Evolutionary conservation across 306 rosid genomes (phyloP).

Genomic region (Amphicarpaea edgeworthii): DNA sequence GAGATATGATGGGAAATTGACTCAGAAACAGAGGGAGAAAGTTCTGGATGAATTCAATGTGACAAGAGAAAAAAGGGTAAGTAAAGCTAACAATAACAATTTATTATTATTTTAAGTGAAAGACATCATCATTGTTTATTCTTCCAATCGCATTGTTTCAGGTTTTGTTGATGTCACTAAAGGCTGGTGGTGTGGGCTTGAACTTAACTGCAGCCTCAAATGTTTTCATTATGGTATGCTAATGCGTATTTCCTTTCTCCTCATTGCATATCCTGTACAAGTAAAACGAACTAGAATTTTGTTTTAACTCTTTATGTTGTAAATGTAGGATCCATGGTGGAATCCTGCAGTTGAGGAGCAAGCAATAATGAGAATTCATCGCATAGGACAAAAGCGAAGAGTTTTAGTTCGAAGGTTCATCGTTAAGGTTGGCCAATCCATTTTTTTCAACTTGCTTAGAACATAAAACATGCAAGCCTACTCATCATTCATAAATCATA

Average conservation of each 20-base stretch:
- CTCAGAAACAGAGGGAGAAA: slow-evolving; percentile 74
- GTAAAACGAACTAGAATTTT: too few species aligned
- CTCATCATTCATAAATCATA: neutral
- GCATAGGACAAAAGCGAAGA: slow-evolving; percentile 75
- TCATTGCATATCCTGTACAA: too few species aligned
- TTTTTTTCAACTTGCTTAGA: slow-evolving; percentile 15
- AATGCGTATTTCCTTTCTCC: neutral
- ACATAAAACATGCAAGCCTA: slow-evolving; percentile 20
- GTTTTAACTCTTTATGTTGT: slow-evolving; percentile 19
- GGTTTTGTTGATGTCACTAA: slow-evolving; percentile 83
- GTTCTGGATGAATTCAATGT: slow-evolving; percentile 75
- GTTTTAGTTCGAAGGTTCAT: slow-evolving; percentile 53
- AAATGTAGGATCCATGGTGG: slow-evolving; percentile 92
- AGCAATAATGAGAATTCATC: slow-evolving; percentile 92
- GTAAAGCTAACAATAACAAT: neutral
- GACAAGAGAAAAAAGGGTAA: slow-evolving; percentile 66
- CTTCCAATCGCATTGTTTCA: slow-evolving; percentile 31
- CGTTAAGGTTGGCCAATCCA: slow-evolving; percentile 47
- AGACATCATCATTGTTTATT: neutral
- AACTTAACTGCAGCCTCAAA: slow-evolving; percentile 89
- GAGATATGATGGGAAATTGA: slow-evolving; percentile 75
- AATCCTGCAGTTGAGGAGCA: slow-evolving; percentile 98
- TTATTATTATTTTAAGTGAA: slow-evolving; percentile 11
- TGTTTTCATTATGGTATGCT: slow-evolving; percentile 77
- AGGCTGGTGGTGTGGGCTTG: slow-evolving; percentile 95